phyloP scores from a whole-genome alignment of 2,329 filamentous ascomycete species.

The Elsinoe perseae region DNA sequence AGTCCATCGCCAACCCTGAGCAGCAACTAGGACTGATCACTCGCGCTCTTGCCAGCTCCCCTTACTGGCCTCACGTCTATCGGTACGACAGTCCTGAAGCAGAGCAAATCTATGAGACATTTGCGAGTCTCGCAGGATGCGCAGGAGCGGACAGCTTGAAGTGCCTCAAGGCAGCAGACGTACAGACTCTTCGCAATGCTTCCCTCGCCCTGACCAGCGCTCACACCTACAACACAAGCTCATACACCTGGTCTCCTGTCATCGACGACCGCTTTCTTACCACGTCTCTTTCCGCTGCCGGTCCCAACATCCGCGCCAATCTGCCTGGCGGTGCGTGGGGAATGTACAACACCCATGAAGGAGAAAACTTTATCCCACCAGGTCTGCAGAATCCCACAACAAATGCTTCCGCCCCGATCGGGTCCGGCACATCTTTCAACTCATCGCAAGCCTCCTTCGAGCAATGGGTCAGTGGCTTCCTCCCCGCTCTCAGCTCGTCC shows the following conservation, averaged over 20 bases:
- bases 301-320: slow-evolving; percentile 35
- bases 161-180: slow-evolving; percentile 49
- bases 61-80: slow-evolving; percentile 55
- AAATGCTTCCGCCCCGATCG: slow-evolving; percentile 25
- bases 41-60: slow-evolving; percentile 46
- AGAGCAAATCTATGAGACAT: slow-evolving; percentile 44
- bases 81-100: slow-evolving; percentile 44
- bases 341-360: slow-evolving; percentile 58
- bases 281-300: slow-evolving; percentile 40
- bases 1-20: slow-evolving; percentile 42
- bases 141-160: slow-evolving; percentile 39
- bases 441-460: slow-evolving; percentile 44
- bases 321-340: slow-evolving; percentile 40
- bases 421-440: slow-evolving; percentile 39
- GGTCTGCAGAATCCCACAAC: slow-evolving; percentile 35
- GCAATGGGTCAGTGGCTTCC: slow-evolving; percentile 46
- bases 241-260: slow-evolving; percentile 54
- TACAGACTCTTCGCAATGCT: slow-evolving; percentile 48
- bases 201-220: slow-evolving; percentile 42
- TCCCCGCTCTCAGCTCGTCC: slow-evolving; percentile 40
- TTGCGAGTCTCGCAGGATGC: slow-evolving; percentile 45
- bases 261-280: slow-evolving; percentile 50
- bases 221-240: slow-evolving; percentile 48
- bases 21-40: slow-evolving; percentile 35
- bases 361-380: slow-evolving; percentile 53